Evolutionary conservation across 1,139 yeast genomes (phyloP), one percentile per base, ranked within the genome.

Genomic region (Yamadazyma atlantica): DNA sequence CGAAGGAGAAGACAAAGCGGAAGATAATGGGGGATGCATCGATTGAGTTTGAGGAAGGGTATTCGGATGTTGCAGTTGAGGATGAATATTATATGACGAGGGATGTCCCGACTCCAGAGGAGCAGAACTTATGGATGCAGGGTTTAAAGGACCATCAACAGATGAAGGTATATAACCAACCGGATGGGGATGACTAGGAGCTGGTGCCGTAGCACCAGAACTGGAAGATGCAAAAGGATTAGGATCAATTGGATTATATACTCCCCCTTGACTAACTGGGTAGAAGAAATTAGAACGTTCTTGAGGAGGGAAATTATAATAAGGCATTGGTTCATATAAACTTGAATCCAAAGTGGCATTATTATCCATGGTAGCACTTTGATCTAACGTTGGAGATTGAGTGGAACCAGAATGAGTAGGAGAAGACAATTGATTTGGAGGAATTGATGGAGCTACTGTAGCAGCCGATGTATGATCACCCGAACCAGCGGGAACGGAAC

Each of bases 231-330:
- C 16, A 16, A 16, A 21, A 14, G 29, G 25, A 16, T 16, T 17
- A 13, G 29, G 23, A 29, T 11, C 19, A 7, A 28, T 11, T 16
- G 30, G 30, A 16, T 26, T 13, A 28, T 28, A 28, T 10, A 14
- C 11, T 3, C 17, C 13, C 9, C n/a, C 4, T 28, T 28, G 30
- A 16, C 12, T 28, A 5, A 28, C 30, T 4, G 43, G 34, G 27
- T 40, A 40, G 12, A 40, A 38, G 17, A 33, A 23, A n/a, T 24
- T 26, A 3, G 40, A 30, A 14, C 41, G 18, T 4, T 43, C 44
- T 22, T 39, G 42, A 11, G 40, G 38, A 14, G 46, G 46, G 29
- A 40, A 43, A 26, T 37, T 43, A 27, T 40, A 43, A 31, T 34
- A 31, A 29, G 39, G 40, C 3, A 40, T 15, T 4, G 30, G 33